A percentile compares a stretch with the other conserved stretches of the same genome.
phyloP scores from a whole-genome alignment of 768 basidiomycete species.

The Boletus sensibilis region DNA sequence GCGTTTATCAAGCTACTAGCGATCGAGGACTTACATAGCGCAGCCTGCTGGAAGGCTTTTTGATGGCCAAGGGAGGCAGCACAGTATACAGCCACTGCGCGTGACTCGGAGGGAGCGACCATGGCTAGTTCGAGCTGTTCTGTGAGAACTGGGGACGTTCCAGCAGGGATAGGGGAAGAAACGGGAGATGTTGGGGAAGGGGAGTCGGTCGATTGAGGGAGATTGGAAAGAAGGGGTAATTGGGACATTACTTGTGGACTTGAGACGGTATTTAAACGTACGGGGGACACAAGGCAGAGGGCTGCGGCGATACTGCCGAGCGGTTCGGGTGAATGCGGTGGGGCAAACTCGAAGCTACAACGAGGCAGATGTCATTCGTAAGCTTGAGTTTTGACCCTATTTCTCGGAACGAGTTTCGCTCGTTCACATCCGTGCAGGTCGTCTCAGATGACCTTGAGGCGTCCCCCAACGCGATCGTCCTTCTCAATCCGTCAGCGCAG shows the following conservation, averaged over 20 bases:
- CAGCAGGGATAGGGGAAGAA: background rate
- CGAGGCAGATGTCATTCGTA: constrained; percentile 23
- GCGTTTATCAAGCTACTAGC: background rate
- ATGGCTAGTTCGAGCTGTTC: constrained; percentile 22
- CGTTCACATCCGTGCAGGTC: too few relatives aligned
- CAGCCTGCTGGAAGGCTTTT: constrained; percentile 63
- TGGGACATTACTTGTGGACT: constrained; percentile 9
- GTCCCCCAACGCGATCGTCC: too few relatives aligned
- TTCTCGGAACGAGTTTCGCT: too few relatives aligned
- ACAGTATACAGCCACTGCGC: constrained; percentile 78
- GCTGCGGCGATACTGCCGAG: constrained; percentile 7
- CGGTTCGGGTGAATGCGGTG: constrained; percentile 11
- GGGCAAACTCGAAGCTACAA: constrained; percentile 12
- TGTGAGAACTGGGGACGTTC: background rate
- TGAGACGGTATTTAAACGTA: constrained; percentile 28
- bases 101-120: constrained; percentile 32
- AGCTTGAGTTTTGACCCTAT: too few relatives aligned
- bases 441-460: too few relatives aligned
- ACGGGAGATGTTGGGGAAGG: background rate
- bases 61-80: constrained; percentile 69
- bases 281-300: constrained; percentile 10
- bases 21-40: constrained; percentile 53
- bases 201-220: background rate
- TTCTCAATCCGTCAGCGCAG: too few relatives aligned
- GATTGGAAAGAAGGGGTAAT: constrained; percentile 4